A percentile compares a stretch with the other conserved stretches of the same genome.
Conservation (phyloP, 495 filamentous ascomycete species). For the Penicillium verhagenii region DNA sequence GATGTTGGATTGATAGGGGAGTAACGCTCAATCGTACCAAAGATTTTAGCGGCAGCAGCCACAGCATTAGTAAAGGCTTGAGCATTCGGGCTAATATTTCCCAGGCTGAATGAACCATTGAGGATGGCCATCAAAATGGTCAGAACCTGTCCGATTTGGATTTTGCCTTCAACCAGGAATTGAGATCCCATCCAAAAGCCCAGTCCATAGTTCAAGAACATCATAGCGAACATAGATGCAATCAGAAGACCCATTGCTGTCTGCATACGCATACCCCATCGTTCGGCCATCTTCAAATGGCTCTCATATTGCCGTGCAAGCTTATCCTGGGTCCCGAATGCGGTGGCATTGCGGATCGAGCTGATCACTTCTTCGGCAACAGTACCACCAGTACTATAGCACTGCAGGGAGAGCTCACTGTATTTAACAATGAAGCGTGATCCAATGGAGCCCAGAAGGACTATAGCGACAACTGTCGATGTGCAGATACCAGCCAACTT, state of each 20-base stretch:
- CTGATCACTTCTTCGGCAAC: slow-evolving; percentile 94
- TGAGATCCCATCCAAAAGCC: slow-evolving; percentile 94
- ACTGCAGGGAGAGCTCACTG: slow-evolving; percentile 70
- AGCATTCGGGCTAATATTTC: slow-evolving; percentile 81
- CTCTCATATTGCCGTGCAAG: slow-evolving; percentile 79
- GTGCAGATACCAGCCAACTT: slow-evolving; percentile 79
- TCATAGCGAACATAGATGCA: slow-evolving; percentile 73
- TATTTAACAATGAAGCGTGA: slow-evolving; percentile 75
- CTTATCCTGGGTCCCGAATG: slow-evolving; percentile 89
- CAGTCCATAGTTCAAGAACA: slow-evolving; percentile 88
- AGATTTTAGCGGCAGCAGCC: slow-evolving; percentile 87
- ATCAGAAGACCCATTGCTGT: slow-evolving; percentile 71
- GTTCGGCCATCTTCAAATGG: slow-evolving; percentile 70
- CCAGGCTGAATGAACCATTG: slow-evolving; percentile 87
- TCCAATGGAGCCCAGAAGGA: slow-evolving; percentile 69
- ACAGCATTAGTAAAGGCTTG: slow-evolving; percentile 81
- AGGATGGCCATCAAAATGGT: slow-evolving; percentile 88
- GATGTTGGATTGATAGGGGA: slow-evolving; percentile 82
- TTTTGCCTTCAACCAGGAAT: slow-evolving; percentile 67
- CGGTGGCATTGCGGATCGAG: slow-evolving; percentile 88
- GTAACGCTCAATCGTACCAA: slow-evolving; percentile 82
- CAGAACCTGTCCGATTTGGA: slow-evolving; percentile 53
- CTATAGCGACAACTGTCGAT: slow-evolving; percentile 71
- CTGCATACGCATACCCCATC: slow-evolving; percentile 75
- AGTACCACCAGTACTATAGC: slow-evolving; percentile 81